phyloP scores from a whole-genome alignment of 176 grass and related monocot species.

The Oryza officinalis region DNA sequence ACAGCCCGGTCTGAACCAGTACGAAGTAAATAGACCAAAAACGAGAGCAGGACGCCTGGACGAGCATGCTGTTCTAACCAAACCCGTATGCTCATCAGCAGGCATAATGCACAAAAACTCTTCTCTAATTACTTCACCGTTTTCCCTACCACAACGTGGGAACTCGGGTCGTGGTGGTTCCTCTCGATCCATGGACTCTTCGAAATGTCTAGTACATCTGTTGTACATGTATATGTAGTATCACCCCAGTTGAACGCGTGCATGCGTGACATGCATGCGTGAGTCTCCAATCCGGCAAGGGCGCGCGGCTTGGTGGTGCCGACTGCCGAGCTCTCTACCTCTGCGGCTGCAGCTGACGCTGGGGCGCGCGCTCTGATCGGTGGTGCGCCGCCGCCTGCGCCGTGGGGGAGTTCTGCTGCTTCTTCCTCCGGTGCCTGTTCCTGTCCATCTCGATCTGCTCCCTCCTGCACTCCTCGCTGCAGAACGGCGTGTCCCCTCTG shows the following conservation, averaged over 20 bases:
- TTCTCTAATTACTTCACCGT: background rate
- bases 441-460: conserved; percentile 76
- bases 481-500: conserved; percentile 92
- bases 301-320: background rate
- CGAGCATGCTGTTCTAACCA: background rate
- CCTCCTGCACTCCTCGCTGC: conserved; percentile 90
- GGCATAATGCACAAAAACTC: background rate
- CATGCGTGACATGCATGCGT: background rate
- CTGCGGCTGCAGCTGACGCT: conserved; percentile 40
- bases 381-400: conserved; percentile 25
- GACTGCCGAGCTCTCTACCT: conserved; percentile 27
- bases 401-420: conserved; percentile 38
- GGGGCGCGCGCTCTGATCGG: conserved; percentile 26
- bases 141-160: background rate
- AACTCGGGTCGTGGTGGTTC: background rate
- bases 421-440: conserved; percentile 52
- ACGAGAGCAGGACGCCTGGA: background rate
- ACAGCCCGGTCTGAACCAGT: background rate
- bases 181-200: background rate
- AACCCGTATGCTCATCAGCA: background rate
- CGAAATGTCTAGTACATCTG: background rate
- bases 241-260: background rate
- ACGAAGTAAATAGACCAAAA: background rate
- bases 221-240: conserved; percentile 20
- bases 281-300: background rate